These are phyloP conservation scores for Brassica balearica DNA, from an alignment of 441 rosid species.

Conservation along the genomic window DNA sequence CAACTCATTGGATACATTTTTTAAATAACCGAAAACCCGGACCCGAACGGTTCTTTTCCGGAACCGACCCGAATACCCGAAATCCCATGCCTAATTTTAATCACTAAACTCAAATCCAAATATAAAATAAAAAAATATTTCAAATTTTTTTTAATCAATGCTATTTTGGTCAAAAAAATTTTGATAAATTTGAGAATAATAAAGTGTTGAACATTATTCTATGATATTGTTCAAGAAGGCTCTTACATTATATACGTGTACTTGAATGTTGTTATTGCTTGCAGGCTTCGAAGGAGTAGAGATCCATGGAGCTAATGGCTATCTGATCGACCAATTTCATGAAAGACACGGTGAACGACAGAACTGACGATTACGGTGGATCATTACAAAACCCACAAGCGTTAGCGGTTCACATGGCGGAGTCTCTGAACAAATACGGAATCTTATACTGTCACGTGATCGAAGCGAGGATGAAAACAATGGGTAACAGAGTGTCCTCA, in stretches of 20 bases:
- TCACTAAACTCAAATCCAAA: too few species aligned
- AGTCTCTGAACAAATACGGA: conserved; percentile 49
- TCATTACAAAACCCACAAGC: conserved; percentile 54
- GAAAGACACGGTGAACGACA: conserved; percentile 50
- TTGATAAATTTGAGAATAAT: background rate
- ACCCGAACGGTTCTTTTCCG: background rate
- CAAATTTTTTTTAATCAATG: too few species aligned
- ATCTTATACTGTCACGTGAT: conserved; percentile 63
- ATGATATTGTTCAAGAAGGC: background rate
- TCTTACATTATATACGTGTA: conserved; percentile 5
- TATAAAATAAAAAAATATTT: too few species aligned
- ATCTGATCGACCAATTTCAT: conserved; percentile 52
- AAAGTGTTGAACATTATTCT: too few species aligned
- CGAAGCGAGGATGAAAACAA: conserved; percentile 51
- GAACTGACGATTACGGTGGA: conserved; percentile 55
- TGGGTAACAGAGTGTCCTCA: conserved; percentile 35
- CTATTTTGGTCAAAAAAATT: too few species aligned
- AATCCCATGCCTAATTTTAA: background rate
- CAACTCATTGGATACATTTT: background rate
- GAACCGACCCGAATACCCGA: background rate
- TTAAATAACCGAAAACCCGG: background rate
- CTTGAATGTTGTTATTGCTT: conserved; percentile 26
- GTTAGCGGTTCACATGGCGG: conserved; percentile 54
- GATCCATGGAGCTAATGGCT: conserved; percentile 55
- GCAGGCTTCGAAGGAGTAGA: conserved; percentile 59